Evolutionary conservation across 2,329 filamentous ascomycete genomes (phyloP), one percentile per base, ranked within the genome.

Genomic region (Cladosporium phlei): DNA sequence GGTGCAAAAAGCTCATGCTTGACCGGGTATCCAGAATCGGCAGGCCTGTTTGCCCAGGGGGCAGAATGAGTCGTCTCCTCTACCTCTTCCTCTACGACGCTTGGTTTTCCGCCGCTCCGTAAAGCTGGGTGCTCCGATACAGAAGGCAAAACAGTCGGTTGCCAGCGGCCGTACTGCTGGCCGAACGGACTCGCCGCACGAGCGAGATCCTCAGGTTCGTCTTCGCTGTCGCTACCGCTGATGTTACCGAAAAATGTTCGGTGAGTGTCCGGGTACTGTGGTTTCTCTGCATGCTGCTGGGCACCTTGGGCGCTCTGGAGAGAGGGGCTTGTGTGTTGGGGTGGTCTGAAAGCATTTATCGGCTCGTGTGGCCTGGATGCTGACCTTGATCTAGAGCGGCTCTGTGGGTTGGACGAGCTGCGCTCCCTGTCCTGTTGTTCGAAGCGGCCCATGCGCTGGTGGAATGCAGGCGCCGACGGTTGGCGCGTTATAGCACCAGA

Each of bases 301-400:
- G 33, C 33, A 16, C 44, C 27, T n/a, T 38, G 16, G 29, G 25
- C 48, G 30, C 22, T 43, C 46, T 33, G 40, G 9, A 52, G 49
- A 11, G 57, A 55, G 37, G 57, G 67, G 1, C 66, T 68, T 28
- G 71, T 69, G n/a, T 64, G 62, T 47, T 73, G 71, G 40, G 74
- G 73, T 11, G 70, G 67, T 7, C 69, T 70, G 50, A 72, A 70
- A 4, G 69, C 65, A 22, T 56, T 58, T 3, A 49, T 53, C 5
- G 55, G 37, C 49, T 68, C 60, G 32, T 55, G 58, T 6, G 20
- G 22, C 27, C 62, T 61, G 21, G 58, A 50, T 7, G 57, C 51
- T 10, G 68, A 64, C 14, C 59, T 53, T 12, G 64, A 61, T 33
- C 58, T 53, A 17, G 58, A 58, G 16, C 56, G 59, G 22, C 56